A percentile compares a stretch with the other conserved stretches of the same genome.
Evolutionary conservation across 257 asterid genomes (phyloP).

Genomic region (Solanum habrochaites): DNA sequence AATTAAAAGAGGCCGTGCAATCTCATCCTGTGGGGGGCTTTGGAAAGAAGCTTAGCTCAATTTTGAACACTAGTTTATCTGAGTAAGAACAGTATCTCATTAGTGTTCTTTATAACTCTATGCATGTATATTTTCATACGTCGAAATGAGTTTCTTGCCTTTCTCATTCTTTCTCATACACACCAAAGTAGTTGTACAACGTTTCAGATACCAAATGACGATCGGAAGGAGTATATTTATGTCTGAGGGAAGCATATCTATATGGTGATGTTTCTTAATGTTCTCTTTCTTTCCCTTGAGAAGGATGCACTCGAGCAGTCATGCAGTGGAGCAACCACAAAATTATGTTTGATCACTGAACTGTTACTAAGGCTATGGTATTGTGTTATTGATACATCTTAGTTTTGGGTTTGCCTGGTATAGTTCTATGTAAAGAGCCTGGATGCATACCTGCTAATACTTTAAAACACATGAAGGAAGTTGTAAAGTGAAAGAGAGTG

Average conservation of each 20-base stretch:
- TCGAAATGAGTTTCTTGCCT: background rate
- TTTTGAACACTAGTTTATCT: constrained; percentile 30
- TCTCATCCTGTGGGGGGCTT: constrained; percentile 40
- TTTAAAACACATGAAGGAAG: background rate
- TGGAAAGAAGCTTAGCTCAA: constrained; percentile 46
- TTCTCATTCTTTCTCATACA: background rate
- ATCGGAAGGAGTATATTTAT: background rate
- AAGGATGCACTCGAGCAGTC: background rate
- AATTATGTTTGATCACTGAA: background rate
- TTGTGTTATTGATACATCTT: background rate
- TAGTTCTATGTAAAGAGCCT: background rate
- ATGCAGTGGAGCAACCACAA: background rate
- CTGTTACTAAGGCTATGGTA: background rate
- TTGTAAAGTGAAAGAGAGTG: background rate
- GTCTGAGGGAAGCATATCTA: background rate
- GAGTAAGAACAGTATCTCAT: constrained; percentile 25
- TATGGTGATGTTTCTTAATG: background rate
- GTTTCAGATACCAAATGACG: background rate
- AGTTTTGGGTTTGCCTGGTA: background rate
- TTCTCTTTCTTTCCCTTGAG: background rate
- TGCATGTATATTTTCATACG: background rate
- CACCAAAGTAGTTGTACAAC: background rate
- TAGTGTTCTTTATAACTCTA: background rate
- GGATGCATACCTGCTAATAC: background rate
- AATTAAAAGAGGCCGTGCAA: constrained; percentile 42